Evolutionary conservation across 371 early-diverging fungal genomes (phyloP).

Genomic region (Zychaea mexicana): DNA sequence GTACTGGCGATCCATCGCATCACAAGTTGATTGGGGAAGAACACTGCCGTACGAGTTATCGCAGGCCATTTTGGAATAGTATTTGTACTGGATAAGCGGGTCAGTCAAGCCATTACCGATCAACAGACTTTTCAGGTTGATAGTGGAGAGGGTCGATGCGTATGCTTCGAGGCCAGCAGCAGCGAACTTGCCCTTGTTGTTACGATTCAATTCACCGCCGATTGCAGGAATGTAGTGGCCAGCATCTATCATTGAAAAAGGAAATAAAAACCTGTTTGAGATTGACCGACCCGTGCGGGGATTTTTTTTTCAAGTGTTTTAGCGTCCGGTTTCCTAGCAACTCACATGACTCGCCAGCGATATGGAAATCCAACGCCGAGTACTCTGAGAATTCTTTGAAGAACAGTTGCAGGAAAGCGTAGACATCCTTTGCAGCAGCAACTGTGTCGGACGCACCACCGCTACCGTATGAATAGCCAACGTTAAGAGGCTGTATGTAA

Average conservation of each 20-base stretch:
- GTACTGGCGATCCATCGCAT: slow-evolving; percentile 68
- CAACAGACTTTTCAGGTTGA: slow-evolving; percentile 74
- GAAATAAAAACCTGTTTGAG: background rate
- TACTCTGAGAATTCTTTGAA: slow-evolving; percentile 63
- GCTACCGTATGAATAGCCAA: slow-evolving; percentile 72
- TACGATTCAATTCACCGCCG: slow-evolving; percentile 62
- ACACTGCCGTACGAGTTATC: slow-evolving; percentile 81
- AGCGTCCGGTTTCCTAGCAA: background rate
- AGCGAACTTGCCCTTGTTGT: slow-evolving; percentile 48
- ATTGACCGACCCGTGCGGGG: background rate
- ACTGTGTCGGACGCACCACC: slow-evolving; percentile 45
- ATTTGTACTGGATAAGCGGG: slow-evolving; percentile 86
- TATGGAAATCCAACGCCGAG: slow-evolving; percentile 38
- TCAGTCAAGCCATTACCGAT: slow-evolving; percentile 94
- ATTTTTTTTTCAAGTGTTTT: slow-evolving; percentile 3
- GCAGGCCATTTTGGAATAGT: slow-evolving; percentile 88
- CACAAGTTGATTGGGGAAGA: slow-evolving; percentile 65
- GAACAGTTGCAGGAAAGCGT: slow-evolving; percentile 73
- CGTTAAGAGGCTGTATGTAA: slow-evolving; percentile 58
- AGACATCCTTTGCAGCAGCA: slow-evolving; percentile 61
- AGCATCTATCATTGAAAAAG: slow-evolving; percentile 32
- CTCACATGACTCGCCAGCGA: slow-evolving; percentile 75
- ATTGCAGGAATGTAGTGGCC: slow-evolving; percentile 83
- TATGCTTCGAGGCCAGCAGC: slow-evolving; percentile 7
- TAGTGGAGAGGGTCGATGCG: slow-evolving; percentile 41